Base-by-base conservation (phyloP, 306 rosid genomes). In the Cucurbita moschata region DNA sequence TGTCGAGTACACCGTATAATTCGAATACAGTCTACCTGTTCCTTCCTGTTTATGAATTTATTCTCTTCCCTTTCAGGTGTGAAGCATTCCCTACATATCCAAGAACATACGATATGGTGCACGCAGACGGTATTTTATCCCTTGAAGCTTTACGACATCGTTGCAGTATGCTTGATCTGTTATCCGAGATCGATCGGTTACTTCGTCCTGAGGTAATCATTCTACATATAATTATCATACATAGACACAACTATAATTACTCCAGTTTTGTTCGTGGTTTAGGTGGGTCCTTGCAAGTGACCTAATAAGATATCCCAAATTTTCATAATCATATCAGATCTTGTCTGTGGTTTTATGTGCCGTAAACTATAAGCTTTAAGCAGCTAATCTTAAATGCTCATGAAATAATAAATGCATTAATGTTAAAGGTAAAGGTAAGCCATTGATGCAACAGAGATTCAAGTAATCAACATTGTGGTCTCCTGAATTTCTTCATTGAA, bases 171-270 rank as follows among this genome's bases (percentile, higher is more conserved):
- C 35, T 30, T 30, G 35, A 30, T 30, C 35, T 30, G 35, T 30
- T 30, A 30, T 30, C 35, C 15, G 97, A 93, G 82, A 90, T 90
- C 40, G 98, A 93, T 82, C 84, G 98, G 76, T 61, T 93, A 82
- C 96, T 90, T 69, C 96, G 96, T 23, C 98, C 94, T 11, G 96
- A 93, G 98, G 97, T 90, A 93, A 40, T 40, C 65, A 6, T 35
- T 6, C 13, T 5, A 40, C 69, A 37, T 63, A n/a, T 63, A 40
- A 40, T 8, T 37, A 37, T 37, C 46, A 61, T 14, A 15, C 46
- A 37, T 61, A 7, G 46, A 14, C 67, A 61, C 6, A 57, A 57
- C 4, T 57, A 57, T 60, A 13, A 35, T 37, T 14, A 61, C 47
- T 5, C 42, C 7, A 63, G 69, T n/a, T 40, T 26, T 50, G 49